phyloP scores from a whole-genome alignment of 352 stramenopile genomes.

The Stramenopiles sp. region DNA sequence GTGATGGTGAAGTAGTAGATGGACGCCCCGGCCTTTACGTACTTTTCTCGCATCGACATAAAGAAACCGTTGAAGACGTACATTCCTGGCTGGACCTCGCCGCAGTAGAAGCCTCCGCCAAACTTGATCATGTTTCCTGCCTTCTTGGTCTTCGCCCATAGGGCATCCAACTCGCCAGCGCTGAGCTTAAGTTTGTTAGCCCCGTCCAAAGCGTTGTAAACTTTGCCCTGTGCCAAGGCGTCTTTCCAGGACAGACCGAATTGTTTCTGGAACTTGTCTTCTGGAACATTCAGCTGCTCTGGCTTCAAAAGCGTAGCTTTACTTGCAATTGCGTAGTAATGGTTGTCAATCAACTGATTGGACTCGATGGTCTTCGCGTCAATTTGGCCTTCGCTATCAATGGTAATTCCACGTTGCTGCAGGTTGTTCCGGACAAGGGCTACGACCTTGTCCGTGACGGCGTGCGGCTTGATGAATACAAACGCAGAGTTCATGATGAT shows the following conservation, averaged over 20 bases:
- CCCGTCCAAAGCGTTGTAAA: conserved; percentile 43
- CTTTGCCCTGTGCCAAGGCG: conserved; percentile 35
- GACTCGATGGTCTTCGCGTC: conserved; percentile 37
- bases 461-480: conserved; percentile 60
- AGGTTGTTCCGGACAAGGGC: conserved; percentile 36
- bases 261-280: conserved; percentile 41
- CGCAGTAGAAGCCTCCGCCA: conserved; percentile 45
- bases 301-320: conserved; percentile 48
- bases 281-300: conserved; percentile 39
- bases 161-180: conserved; percentile 32
- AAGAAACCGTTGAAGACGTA: conserved; percentile 68
- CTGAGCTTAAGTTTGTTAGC: conserved; percentile 37
- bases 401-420: conserved; percentile 29
- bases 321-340: conserved; percentile 56
- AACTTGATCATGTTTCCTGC: conserved; percentile 45
- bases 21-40: conserved; percentile 28
- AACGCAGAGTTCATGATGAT: conserved; percentile 45
- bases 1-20: conserved; percentile 55
- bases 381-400: conserved; percentile 37
- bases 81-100: conserved; percentile 29
- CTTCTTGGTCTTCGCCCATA: conserved; percentile 32
- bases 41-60: conserved; percentile 45
- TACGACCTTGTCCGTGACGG: conserved; percentile 37
- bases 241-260: conserved; percentile 43
- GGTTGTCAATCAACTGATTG: conserved; percentile 51